Conservation (phyloP, 2,329 filamentous ascomycete species). For the Fusarium sublunatum region DNA sequence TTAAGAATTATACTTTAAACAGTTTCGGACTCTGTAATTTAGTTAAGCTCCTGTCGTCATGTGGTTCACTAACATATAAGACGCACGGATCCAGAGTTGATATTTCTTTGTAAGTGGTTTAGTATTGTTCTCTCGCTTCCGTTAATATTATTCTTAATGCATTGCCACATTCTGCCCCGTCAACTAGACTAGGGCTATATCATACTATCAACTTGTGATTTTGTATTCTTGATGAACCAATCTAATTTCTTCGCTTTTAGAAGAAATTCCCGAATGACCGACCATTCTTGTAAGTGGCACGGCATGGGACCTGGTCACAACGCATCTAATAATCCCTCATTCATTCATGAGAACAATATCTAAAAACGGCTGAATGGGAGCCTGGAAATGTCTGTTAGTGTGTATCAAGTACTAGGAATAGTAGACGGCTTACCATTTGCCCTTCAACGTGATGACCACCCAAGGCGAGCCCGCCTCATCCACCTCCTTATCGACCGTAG, state of each 20-base stretch:
- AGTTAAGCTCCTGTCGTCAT: conserved; percentile 3
- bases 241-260: not conserved
- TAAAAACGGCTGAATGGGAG: conserved; percentile 51
- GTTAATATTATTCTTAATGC: conserved; percentile 37
- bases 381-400: conserved; percentile 37
- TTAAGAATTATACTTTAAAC: not conserved
- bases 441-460: conserved; percentile 85
- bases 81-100: conserved; percentile 15
- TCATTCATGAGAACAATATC: conserved; percentile 5
- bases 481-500: conserved; percentile 92
- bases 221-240: not conserved
- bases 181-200: not conserved
- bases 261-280: not conserved
- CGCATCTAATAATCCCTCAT: not conserved
- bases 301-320: not conserved
- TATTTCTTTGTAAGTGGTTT: conserved; percentile 41
- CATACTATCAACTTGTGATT: not conserved
- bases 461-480: conserved; percentile 84
- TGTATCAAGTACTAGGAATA: not conserved
- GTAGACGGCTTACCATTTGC: conserved; percentile 76
- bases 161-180: conserved; percentile 9
- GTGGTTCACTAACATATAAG: conserved; percentile 8
- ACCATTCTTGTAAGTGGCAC: not conserved
- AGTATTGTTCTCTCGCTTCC: conserved; percentile 47
- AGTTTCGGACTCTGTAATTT: not conserved